Evolutionary conservation across 1,284 basidiomycete genomes (phyloP), one percentile per base, ranked within the genome.

Genomic region (Coniferiporia weirii): DNA sequence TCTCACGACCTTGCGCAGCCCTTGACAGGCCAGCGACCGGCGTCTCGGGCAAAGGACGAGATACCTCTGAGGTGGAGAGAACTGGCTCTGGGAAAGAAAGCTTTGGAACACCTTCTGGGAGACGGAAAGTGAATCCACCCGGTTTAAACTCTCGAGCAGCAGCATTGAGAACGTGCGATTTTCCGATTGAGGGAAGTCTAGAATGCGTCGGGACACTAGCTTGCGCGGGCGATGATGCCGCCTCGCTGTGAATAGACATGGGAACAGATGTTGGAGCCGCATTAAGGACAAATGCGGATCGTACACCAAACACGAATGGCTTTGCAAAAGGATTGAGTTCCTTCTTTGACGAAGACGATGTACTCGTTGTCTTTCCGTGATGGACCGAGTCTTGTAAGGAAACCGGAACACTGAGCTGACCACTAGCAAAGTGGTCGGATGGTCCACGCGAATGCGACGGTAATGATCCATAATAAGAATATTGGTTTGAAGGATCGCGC

Each of bases 91-190:
- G 65, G 65, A 76, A 73, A 12, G 77, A 67, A 69, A 89, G 76
- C 58, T 80, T 77, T 12, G 87, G 86, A 1, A 82, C 80, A 52
- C 81, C 84, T 4, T 80, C 70, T 4, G 89, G 86, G 32, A 83
- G 80, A 27, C 78, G 78, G 80, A 92, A 92, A 6, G 82, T 89
- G 72, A 92, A 92, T 6, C 76, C 75, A 10, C 68, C 70, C 35
- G 89, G 89, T 68, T 85, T 91, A 72, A 92, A 92, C 69, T 91
- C 90, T n/a, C 78, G 79, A 2, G 89, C 90, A 32, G 84, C 78
- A 6, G 82, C 84, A 67, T 91, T 92, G 57, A 92, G 79, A 17
- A 81, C 80, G 66, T 83, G 63, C 8, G 52, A 12, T n/a, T 54
- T 84, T 19, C 82, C 82, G 54, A 84, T 65, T 1, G 89, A 91